A percentile compares a stretch with the other conserved stretches of the same genome.
These are phyloP conservation scores for Cynanchum wilfordii DNA, from an alignment of 257 asterid species.

Conservation along the genomic window DNA sequence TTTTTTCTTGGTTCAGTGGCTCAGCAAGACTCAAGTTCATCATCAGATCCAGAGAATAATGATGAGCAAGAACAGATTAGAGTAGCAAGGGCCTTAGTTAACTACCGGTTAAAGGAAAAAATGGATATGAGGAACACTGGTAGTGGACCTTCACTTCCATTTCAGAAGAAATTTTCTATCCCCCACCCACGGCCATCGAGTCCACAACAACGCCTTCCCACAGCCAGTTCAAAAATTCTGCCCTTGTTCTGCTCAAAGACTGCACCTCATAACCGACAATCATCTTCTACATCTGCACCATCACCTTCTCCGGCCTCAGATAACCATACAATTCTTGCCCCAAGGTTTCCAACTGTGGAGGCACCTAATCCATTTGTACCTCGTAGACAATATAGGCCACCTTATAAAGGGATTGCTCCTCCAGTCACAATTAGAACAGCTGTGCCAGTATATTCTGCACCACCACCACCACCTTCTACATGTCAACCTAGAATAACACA, in stretches of 20 bases:
- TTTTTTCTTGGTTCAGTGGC: slow-evolving; percentile 44
- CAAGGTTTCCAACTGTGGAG: slow-evolving; percentile 27
- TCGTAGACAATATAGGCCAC: slow-evolving; percentile 35
- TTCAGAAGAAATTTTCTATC: slow-evolving; percentile 32
- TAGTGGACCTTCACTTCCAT: slow-evolving; percentile 29
- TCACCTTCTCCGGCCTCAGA: slow-evolving; percentile 33
- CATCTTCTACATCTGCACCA: slow-evolving; percentile 19
- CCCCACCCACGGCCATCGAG: slow-evolving; percentile 55
- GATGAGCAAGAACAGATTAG: slow-evolving; percentile 78
- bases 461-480: slow-evolving; percentile 45
- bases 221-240: slow-evolving; percentile 61
- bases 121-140: slow-evolving; percentile 18
- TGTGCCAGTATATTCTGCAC: slow-evolving; percentile 70
- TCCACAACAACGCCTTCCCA: slow-evolving; percentile 48
- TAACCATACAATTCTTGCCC: slow-evolving; percentile 21
- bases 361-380: slow-evolving; percentile 38
- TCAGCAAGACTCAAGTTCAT: slow-evolving; percentile 49
- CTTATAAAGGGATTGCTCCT: slow-evolving; percentile 59
- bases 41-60: slow-evolving; percentile 46
- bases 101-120: slow-evolving; percentile 43
- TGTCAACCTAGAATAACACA: slow-evolving; percentile 29
- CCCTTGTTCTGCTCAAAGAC: slow-evolving; percentile 48
- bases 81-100: slow-evolving; percentile 65
- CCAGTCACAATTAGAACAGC: slow-evolving; percentile 58
- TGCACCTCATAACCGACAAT: slow-evolving; percentile 29